Evolutionary conservation across 768 basidiomycete species (phyloP).

Genomic region (Mycena albidolilacea): DNA sequence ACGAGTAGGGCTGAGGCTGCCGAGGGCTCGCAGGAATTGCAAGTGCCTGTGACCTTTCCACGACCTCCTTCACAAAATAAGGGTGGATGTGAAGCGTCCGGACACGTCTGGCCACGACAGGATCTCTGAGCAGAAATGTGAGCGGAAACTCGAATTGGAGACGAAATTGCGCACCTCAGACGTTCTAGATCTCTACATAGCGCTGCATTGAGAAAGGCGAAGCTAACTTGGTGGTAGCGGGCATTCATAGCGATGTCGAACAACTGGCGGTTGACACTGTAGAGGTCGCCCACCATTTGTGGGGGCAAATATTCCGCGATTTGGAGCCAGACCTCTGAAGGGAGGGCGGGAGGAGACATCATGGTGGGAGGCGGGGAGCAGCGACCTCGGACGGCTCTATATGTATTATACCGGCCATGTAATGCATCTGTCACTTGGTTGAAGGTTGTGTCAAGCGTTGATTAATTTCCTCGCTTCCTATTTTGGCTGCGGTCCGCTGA

Average conservation of each 20-base stretch:
- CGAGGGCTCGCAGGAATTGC: neutral
- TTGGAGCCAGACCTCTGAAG: constrained; percentile 55
- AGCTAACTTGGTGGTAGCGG: constrained; percentile 64
- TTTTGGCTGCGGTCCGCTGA: neutral
- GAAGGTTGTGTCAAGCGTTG: constrained; percentile 19
- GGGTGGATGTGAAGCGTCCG: constrained; percentile 65
- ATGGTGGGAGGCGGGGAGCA: constrained; percentile 22
- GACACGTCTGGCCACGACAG: constrained; percentile 63
- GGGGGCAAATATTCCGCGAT: constrained; percentile 54
- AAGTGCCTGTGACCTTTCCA: constrained; percentile 47
- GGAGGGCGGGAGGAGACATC: constrained; percentile 37
- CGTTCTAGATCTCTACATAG: constrained; percentile 51
- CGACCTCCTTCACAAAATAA: constrained; percentile 60
- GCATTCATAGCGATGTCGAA: constrained; percentile 57
- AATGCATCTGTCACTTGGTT: constrained; percentile 29
- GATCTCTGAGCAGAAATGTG: constrained; percentile 53
- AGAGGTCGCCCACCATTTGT: constrained; percentile 50
- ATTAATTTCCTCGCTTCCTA: constrained; percentile 23
- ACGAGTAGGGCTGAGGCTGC: constrained; percentile 25
- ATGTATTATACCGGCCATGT: neutral
- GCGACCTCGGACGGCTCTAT: constrained; percentile 25
- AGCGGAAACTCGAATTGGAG: constrained; percentile 8
- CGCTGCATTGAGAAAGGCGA: constrained; percentile 61
- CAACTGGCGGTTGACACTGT: constrained; percentile 55
- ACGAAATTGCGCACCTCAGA: constrained; percentile 51